Conservation (phyloP, 768 basidiomycete genomes). For the Trametes elegans region DNA sequence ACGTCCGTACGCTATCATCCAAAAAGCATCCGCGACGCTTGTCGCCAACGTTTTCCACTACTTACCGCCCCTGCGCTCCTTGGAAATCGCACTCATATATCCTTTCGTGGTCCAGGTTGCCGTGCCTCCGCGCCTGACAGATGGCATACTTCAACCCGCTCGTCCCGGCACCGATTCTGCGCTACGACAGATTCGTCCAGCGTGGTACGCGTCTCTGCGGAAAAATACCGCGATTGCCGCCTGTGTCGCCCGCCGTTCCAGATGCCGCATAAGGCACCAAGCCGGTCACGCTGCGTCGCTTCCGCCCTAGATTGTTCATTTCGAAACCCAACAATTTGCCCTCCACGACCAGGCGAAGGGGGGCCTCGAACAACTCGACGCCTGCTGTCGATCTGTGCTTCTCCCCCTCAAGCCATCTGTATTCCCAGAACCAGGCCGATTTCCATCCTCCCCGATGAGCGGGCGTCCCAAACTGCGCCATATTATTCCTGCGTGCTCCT, state of each 20-base stretch:
- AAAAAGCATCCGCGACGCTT: too few species aligned
- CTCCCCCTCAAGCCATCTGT: neutral
- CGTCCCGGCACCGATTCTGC: neutral
- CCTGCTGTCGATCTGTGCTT: neutral
- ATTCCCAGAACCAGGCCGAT: neutral
- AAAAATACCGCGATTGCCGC: neutral
- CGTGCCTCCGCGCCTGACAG: neutral
- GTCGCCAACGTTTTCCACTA: too few species aligned
- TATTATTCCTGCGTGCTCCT: neutral
- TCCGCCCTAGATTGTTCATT: too few species aligned
- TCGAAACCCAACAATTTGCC: too few species aligned
- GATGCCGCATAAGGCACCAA: neutral
- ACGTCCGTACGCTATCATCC: neutral
- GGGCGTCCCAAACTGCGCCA: neutral
- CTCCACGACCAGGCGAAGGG: neutral
- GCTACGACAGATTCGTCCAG: too few species aligned
- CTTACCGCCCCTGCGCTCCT: too few species aligned
- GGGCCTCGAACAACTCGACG: neutral
- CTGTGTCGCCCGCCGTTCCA: neutral
- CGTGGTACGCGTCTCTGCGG: neutral
- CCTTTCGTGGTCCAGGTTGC: conserved; percentile 3
- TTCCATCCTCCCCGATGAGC: neutral
- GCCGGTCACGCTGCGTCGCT: too few species aligned
- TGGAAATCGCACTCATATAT: conserved; percentile 10
- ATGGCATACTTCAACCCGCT: neutral